phyloP scores from a whole-genome alignment of 2,329 filamentous ascomycete genomes.

The Fusarium sp. region DNA sequence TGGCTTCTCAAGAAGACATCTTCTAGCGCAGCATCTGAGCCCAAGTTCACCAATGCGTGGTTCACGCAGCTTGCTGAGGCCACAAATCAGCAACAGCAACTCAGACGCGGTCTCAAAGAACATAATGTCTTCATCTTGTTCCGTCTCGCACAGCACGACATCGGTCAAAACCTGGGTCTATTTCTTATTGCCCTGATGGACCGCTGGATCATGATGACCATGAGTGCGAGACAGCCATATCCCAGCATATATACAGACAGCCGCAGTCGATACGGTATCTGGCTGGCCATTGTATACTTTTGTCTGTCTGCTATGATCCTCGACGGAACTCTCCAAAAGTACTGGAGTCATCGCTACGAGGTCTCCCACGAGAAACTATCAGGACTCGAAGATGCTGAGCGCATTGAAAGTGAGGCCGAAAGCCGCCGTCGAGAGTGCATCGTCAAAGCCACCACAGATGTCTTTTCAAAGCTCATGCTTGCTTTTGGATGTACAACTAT shows the following conservation, averaged over 20 bases:
- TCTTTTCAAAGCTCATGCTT: not conserved
- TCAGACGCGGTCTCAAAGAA: constrained; percentile 34
- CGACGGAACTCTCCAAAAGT: constrained; percentile 33
- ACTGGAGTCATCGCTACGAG: constrained; percentile 24
- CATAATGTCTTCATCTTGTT: constrained; percentile 34
- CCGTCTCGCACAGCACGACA: constrained; percentile 31
- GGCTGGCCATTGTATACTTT: constrained; percentile 38
- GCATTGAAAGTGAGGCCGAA: constrained; percentile 1
- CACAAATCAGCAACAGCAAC: constrained; percentile 20
- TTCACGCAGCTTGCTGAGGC: constrained; percentile 35
- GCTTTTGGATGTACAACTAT: not conserved
- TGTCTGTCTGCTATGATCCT: constrained; percentile 35
- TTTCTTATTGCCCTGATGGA: constrained; percentile 39
- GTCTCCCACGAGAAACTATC: constrained; percentile 24
- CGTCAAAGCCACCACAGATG: not conserved
- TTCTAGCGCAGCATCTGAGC: not conserved
- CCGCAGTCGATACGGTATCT: constrained; percentile 32
- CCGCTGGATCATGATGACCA: constrained; percentile 39
- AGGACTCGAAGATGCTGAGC: not conserved
- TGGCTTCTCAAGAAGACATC: constrained; percentile 38
- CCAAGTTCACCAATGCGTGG: constrained; percentile 35
- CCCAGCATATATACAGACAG: constrained; percentile 36
- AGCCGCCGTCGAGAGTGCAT: not conserved
- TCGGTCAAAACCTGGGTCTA: constrained; percentile 37
- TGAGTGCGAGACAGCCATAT: constrained; percentile 36